Percentiles rank a stretch among this genome's conserved stretches.
Evolutionary conservation across 345 rosid genomes (phyloP).

Genomic region (Camelina laxa): DNA sequence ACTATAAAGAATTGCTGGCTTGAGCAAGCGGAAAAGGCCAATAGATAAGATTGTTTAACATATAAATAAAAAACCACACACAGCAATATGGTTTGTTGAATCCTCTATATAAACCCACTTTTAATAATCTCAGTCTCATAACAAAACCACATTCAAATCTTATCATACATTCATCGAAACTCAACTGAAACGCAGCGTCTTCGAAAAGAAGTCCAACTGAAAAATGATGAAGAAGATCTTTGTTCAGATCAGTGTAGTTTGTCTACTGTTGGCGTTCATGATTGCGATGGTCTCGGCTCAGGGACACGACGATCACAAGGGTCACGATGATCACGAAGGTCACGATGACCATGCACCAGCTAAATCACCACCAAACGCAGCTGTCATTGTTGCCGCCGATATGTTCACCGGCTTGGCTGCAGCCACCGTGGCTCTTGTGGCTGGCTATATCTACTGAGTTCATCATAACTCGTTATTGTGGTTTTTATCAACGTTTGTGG

Average conservation of each 20-base stretch:
- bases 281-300: slow-evolving; percentile 25
- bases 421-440: slow-evolving; percentile 25
- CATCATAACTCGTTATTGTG: not conserved
- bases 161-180: too few relatives aligned
- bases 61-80: too few relatives aligned
- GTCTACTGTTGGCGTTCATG: slow-evolving; percentile 21
- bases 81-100: too few relatives aligned
- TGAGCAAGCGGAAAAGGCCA: too few relatives aligned
- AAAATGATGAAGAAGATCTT: slow-evolving; percentile 31
- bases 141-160: too few relatives aligned
- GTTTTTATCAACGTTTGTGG: not conserved
- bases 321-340: not conserved
- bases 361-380: slow-evolving; percentile 22
- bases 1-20: too few relatives aligned
- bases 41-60: too few relatives aligned
- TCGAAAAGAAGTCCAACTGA: too few relatives aligned
- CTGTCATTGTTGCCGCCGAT: slow-evolving; percentile 9
- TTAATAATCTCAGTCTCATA: too few relatives aligned
- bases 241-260: slow-evolving; percentile 31
- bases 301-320: not conserved
- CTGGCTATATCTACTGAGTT: slow-evolving; percentile 34
- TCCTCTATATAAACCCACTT: too few relatives aligned
- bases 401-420: slow-evolving; percentile 28
- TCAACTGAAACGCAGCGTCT: too few relatives aligned
- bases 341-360: slow-evolving; percentile 18